Base-by-base conservation (phyloP, 345 rosid species). In the Eucalyptus tenuipes region DNA sequence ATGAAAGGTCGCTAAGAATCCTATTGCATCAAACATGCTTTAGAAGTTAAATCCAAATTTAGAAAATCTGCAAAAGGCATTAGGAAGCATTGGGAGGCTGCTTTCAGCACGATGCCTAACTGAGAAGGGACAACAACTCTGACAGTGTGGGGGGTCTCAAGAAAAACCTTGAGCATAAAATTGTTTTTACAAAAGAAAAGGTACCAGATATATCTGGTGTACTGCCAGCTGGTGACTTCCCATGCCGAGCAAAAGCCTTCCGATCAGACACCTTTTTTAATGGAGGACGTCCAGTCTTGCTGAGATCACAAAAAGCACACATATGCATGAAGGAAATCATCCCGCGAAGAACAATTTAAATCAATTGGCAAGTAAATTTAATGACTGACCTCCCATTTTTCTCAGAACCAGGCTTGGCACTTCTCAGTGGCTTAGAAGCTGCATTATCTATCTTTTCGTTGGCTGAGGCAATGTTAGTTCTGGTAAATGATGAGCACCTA, bases 261-360 rank as follows among this genome's bases (percentile, higher is more conserved):
- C 93, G 93, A 80, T 93, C 95, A 25, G 93, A 90, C 85, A 92
- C 80, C 89, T 93, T 94, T 91, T 93, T 94, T n/a, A 93, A 89
- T 80, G 95, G 95, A 52, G 95, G 96, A 48, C 96, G 93, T 75
- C 96, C 94, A 12, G 94, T 89, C 93, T 92, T 93, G 88, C 95
- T 94, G 94, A 81, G 85, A 92, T 84, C 89, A 86, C 71, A 86
- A 88, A 91, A 80, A n/a, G 87, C 57, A 29, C 86, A 53, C 86
- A 75, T 37, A 45, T 85, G 50, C 31, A 66, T 49, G 4, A 86
- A 81, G 49, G 55, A 86, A 84, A 71, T 15, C 42, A 17, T 49
- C 79, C 50, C 29, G 7, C 24, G 87, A 47, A 87, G 57, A 53
- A 81, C 29, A 71, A 50, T 59, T 20, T 18, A 86, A 27, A 18